A percentile compares a stretch with the other conserved stretches of the same genome.
Conservation (phyloP, 345 rosid genomes). For the Raphanus raphanistrum region DNA sequence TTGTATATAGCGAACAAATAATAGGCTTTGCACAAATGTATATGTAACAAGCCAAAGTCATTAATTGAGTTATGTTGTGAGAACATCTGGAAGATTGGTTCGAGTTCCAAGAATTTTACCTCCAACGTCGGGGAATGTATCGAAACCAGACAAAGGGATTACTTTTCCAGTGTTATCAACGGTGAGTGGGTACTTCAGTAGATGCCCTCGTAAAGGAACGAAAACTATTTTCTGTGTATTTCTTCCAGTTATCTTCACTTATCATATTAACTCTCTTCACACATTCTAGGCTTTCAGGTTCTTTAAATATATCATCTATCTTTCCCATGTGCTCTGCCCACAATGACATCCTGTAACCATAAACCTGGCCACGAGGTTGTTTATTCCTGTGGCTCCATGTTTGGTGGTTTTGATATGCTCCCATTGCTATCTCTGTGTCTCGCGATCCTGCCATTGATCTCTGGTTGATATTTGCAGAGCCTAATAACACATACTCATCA, state of each 20-base stretch:
- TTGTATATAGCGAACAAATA: not conserved
- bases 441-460: conserved; percentile 83
- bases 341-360: conserved; percentile 80
- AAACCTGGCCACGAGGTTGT: conserved; percentile 76
- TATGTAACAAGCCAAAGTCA: not conserved
- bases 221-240: conserved; percentile 47
- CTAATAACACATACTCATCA: conserved; percentile 74
- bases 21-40: not conserved
- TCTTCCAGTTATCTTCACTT: conserved; percentile 77
- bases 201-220: conserved; percentile 63
- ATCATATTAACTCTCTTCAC: conserved; percentile 59
- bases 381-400: conserved; percentile 56
- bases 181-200: conserved; percentile 65
- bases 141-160: conserved; percentile 54
- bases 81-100: conserved; percentile 65
- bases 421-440: conserved; percentile 91
- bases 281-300: conserved; percentile 59
- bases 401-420: conserved; percentile 68
- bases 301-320: conserved; percentile 48
- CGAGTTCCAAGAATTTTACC: conserved; percentile 75
- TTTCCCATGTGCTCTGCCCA: conserved; percentile 84
- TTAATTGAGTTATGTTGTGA: conserved; percentile 52
- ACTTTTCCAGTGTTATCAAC: conserved; percentile 58
- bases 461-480: conserved; percentile 89
- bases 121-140: conserved; percentile 81